phyloP scores from a whole-genome alignment of 345 rosid species.

The Linum trigynum region DNA sequence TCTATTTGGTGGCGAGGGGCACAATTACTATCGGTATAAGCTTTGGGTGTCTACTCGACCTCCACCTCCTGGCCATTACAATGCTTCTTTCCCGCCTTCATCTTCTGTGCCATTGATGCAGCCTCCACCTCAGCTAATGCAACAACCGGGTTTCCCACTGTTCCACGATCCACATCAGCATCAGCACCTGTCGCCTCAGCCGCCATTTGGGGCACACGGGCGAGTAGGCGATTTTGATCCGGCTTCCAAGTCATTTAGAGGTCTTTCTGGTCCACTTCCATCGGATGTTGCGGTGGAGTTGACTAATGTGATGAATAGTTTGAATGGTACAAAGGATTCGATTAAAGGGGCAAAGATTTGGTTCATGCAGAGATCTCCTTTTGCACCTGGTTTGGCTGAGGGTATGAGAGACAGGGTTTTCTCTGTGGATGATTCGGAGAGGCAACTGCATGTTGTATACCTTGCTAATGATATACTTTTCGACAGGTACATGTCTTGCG shows the following conservation, averaged over 20 bases:
- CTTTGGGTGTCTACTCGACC: slow-evolving; percentile 63
- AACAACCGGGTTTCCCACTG: slow-evolving; percentile 65
- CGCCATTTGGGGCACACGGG: slow-evolving; percentile 43
- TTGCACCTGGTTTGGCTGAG: slow-evolving; percentile 91
- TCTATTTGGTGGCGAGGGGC: slow-evolving; percentile 92
- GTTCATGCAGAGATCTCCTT: slow-evolving; percentile 97
- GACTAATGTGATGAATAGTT: slow-evolving; percentile 54
- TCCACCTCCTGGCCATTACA: slow-evolving; percentile 45
- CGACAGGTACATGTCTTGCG: slow-evolving; percentile 50
- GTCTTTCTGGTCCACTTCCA: slow-evolving; percentile 79
- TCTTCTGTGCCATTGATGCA: slow-evolving; percentile 51
- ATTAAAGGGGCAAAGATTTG: slow-evolving; percentile 94
- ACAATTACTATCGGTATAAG: slow-evolving; percentile 75
- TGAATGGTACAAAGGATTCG: slow-evolving; percentile 94
- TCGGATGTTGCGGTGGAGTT: slow-evolving; percentile 84
- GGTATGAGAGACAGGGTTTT: slow-evolving; percentile 79
- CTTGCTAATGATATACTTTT: slow-evolving; percentile 95
- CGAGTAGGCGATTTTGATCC: slow-evolving; percentile 69
- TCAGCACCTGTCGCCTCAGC: slow-evolving; percentile 60
- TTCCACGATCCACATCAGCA: slow-evolving; percentile 67
- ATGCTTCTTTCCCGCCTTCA: slow-evolving; percentile 42
- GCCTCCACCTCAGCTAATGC: slow-evolving; percentile 65
- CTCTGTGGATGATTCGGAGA: slow-evolving; percentile 78
- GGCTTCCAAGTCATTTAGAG: slow-evolving; percentile 50
- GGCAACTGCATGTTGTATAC: slow-evolving; percentile 87